These are phyloP conservation scores for Penicillium cosmopolitanum DNA, from an alignment of 495 filamentous ascomycete genomes.

Conservation along the genomic window DNA sequence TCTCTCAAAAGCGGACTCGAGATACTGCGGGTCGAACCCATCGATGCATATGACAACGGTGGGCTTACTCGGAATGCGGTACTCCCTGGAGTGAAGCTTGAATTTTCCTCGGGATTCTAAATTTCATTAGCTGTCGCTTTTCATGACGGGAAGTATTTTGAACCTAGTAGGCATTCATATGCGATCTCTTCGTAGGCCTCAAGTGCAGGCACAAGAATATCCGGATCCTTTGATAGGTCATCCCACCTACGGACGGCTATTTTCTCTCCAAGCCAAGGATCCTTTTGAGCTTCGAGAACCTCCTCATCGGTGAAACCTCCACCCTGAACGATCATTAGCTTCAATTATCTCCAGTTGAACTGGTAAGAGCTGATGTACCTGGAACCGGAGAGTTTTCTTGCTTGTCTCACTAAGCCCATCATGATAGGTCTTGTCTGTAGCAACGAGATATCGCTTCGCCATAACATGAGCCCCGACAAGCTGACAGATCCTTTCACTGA, in stretches of 20 bases:
- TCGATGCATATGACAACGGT: constrained; percentile 42
- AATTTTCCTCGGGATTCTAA: constrained; percentile 24
- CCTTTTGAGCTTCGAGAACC: constrained; percentile 29
- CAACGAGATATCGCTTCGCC: constrained; percentile 47
- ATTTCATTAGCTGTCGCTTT: neutral
- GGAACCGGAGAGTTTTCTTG: constrained; percentile 40
- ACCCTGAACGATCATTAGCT: constrained; percentile 12
- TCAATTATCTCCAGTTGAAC: neutral
- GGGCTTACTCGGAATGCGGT: constrained; percentile 25
- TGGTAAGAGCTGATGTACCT: constrained; percentile 21
- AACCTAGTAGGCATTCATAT: constrained; percentile 27
- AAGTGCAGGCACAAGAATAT: constrained; percentile 27
- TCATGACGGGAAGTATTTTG: neutral
- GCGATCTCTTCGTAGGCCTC: constrained; percentile 28
- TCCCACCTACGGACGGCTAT: constrained; percentile 43
- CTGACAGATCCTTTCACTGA: constrained; percentile 39
- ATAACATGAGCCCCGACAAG: constrained; percentile 47
- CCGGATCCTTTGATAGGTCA: constrained; percentile 40
- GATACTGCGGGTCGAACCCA: constrained; percentile 41
- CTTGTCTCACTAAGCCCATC: constrained; percentile 42
- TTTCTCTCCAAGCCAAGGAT: constrained; percentile 38
- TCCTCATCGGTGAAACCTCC: constrained; percentile 39
- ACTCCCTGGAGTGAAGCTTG: constrained; percentile 25
- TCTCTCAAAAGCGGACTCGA: constrained; percentile 28
- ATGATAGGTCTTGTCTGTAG: constrained; percentile 42